Evolutionary conservation across 1,284 basidiomycete genomes (phyloP).

Genomic region (Microbotryum lychnidis-dioicae): DNA sequence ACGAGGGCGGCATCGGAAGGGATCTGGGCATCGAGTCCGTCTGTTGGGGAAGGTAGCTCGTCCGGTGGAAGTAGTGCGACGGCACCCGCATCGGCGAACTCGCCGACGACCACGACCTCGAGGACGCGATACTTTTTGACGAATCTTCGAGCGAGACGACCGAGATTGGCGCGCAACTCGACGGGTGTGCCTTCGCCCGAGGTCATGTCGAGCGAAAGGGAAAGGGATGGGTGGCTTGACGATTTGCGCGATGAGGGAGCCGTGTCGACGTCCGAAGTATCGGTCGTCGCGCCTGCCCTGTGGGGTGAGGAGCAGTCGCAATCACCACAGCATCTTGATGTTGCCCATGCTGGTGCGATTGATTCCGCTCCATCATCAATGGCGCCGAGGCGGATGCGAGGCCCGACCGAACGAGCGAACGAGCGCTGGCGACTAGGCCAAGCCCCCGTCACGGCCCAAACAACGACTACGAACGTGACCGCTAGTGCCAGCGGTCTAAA

Average conservation of each 20-base stretch:
- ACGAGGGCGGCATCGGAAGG: background rate
- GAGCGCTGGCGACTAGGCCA: constrained; percentile 19
- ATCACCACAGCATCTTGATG: constrained; percentile 3
- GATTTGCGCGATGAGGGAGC: background rate
- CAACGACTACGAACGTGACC: constrained; percentile 1
- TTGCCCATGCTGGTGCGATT: background rate
- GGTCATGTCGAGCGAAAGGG: background rate
- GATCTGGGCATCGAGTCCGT: background rate
- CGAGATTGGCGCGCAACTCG: constrained; percentile 14
- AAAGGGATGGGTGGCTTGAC: background rate
- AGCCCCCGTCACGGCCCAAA: background rate
- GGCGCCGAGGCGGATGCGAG: constrained; percentile 4
- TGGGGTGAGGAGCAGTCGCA: constrained; percentile 4
- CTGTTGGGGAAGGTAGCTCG: background rate
- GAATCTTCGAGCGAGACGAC: constrained; percentile 20
- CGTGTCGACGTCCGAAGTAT: too few species aligned
- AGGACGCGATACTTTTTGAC: constrained; percentile 19
- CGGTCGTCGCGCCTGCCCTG: background rate
- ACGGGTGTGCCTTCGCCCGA: constrained; percentile 7
- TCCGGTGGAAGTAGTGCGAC: background rate
- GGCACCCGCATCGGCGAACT: background rate
- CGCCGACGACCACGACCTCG: constrained; percentile 4
- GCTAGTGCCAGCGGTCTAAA: too few species aligned
- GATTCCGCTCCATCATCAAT: background rate
- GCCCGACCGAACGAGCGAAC: constrained; percentile 21